Evolutionary conservation across 352 stramenopile species (phyloP).

Genomic region (Phytophthora cactorum): DNA sequence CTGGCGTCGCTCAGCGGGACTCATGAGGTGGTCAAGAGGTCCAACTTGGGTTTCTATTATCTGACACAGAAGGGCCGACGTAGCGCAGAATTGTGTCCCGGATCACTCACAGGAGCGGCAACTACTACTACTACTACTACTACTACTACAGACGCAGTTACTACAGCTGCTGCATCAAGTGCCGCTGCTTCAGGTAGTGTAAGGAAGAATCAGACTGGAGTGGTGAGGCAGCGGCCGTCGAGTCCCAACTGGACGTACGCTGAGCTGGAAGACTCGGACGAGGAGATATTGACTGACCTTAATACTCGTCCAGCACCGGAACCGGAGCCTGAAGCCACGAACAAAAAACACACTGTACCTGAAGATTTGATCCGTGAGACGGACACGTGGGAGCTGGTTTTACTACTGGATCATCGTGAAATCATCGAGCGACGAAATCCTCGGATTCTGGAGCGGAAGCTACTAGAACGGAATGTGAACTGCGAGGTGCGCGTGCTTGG

Average conservation of each 20-base stretch:
- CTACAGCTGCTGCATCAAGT: constrained; percentile 3
- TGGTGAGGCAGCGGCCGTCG: constrained; percentile 9
- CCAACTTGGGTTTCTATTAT: constrained; percentile 48
- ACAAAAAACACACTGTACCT: not conserved
- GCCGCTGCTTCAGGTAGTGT: not conserved
- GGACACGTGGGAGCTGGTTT: constrained; percentile 80
- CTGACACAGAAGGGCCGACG: constrained; percentile 61
- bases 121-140: constrained; percentile 1
- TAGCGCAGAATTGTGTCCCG: constrained; percentile 59
- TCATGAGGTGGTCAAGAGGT: constrained; percentile 62
- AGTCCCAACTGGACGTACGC: constrained; percentile 37
- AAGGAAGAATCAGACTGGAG: constrained; percentile 1
- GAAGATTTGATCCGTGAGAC: constrained; percentile 36
- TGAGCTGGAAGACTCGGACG: constrained; percentile 56
- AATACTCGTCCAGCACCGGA: constrained; percentile 6
- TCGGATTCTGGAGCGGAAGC: constrained; percentile 77
- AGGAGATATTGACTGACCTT: constrained; percentile 14
- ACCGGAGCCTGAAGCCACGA: constrained; percentile 27
- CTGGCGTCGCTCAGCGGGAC: constrained; percentile 61
- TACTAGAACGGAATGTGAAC: constrained; percentile 77
- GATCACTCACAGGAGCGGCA: constrained; percentile 18
- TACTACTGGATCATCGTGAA: constrained; percentile 86
- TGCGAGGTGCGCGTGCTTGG: constrained; percentile 83
- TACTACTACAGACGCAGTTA: constrained; percentile 3
- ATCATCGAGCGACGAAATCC: constrained; percentile 76